Evolutionary conservation across 1,284 basidiomycete species (phyloP).

Genomic region (Nidula niveotomentosa): DNA sequence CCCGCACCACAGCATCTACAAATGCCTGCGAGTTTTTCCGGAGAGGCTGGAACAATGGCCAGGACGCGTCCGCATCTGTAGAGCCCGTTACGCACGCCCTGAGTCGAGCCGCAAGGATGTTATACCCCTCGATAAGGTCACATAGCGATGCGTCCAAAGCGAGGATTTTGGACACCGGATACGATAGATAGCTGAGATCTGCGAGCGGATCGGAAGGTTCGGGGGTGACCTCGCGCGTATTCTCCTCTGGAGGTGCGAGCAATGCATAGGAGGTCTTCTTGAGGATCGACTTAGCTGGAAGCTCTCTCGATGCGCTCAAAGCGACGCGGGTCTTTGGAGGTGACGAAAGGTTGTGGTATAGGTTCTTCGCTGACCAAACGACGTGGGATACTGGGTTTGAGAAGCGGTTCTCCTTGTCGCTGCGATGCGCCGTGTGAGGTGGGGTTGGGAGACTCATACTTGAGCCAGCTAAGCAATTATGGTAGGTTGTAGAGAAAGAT

Average conservation of each 20-base stretch:
- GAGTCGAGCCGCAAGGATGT: constrained; percentile 62
- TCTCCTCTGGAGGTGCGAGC: constrained; percentile 38
- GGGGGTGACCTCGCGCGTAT: constrained; percentile 62
- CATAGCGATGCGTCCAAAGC: constrained; percentile 42
- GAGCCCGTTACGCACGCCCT: constrained; percentile 45
- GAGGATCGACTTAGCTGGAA: constrained; percentile 61
- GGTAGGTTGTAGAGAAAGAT: neutral
- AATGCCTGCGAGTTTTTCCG: constrained; percentile 49
- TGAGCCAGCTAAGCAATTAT: neutral
- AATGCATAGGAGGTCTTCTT: constrained; percentile 43
- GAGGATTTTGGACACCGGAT: constrained; percentile 59
- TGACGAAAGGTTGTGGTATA: constrained; percentile 47
- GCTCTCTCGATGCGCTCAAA: constrained; percentile 33
- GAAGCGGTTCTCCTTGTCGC: constrained; percentile 46
- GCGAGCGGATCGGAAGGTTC: constrained; percentile 68
- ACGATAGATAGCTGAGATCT: constrained; percentile 59
- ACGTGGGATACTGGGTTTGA: constrained; percentile 36
- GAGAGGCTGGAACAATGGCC: constrained; percentile 71
- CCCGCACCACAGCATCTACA: constrained; percentile 55
- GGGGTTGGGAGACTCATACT: constrained; percentile 50
- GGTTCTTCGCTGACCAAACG: constrained; percentile 57
- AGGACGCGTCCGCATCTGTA: constrained; percentile 57
- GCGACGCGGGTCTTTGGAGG: constrained; percentile 31
- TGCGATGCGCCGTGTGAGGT: constrained; percentile 57
- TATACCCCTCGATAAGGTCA: constrained; percentile 72